Percentiles rank a stretch among this genome's conserved stretches.
Evolutionary conservation across 2,329 filamentous ascomycete species (phyloP).

Genomic region (Fusarium sp.): DNA sequence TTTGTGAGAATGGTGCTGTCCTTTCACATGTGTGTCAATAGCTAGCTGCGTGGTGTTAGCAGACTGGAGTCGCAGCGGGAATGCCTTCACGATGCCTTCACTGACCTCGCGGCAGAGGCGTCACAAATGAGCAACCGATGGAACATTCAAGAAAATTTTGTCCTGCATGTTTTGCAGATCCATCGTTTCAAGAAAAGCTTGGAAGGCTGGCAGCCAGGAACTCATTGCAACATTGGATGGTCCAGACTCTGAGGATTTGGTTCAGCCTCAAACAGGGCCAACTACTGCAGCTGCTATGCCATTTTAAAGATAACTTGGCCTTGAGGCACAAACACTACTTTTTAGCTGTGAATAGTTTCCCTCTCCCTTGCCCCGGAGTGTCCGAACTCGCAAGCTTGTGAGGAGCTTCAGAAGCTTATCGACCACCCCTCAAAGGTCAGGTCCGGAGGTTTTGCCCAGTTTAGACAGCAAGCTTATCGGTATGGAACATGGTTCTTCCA

Average conservation of each 20-base stretch:
- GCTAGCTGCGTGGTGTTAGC: neutral
- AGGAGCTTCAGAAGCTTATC: neutral
- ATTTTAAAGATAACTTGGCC: neutral
- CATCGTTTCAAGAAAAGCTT: neutral
- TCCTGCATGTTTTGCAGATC: neutral
- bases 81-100: neutral
- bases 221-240: neutral
- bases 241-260: neutral
- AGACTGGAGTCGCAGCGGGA: neutral
- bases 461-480: neutral
- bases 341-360: neutral
- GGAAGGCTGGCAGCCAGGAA: neutral
- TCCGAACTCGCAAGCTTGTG: neutral
- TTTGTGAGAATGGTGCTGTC: neutral
- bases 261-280: neutral
- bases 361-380: neutral
- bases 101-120: neutral
- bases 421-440: neutral
- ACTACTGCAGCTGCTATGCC: neutral
- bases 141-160: neutral
- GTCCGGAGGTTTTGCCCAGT: neutral
- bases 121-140: neutral
- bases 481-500: constrained; percentile 4
- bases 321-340: neutral
- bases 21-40: neutral